Base-by-base conservation (phyloP, 768 basidiomycete species). In the Lactarius tabidus region DNA sequence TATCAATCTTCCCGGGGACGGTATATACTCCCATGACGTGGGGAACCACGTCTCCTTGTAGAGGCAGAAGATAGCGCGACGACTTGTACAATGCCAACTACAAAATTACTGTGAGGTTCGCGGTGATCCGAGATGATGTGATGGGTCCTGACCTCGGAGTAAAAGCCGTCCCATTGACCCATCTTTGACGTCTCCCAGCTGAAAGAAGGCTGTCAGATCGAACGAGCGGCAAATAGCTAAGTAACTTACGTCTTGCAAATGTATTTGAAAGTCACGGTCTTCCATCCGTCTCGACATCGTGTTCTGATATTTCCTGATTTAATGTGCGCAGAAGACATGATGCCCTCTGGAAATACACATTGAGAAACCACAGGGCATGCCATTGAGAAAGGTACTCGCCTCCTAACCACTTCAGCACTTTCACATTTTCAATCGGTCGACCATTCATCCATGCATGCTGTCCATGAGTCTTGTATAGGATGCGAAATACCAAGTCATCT, bases 31-130 rank as follows among this genome's bases (percentile, higher is more conserved):
- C 81, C 57, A 88, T 84, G 62, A 88, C 72, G 43, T 75, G 71
- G 0, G 86, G 84, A 5, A 87, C 79, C 2, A 83, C 75, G 18
- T 73, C 72, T 23, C 85, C 86, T 70, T 86, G 85, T 0, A 86
- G 76, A 1, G 79, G 70, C 43, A 75, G 76, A 54, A 87, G 80
- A 65, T 83, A 80, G 23, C 70, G 73, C 53, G 75, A 72, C 5
- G 76, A 76, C 41, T 81, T 81, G 75, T 83, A 84, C 1, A 87
- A 71, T 6, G 79, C 79, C 29, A 86, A 77, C 85, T 87, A 65
- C 7, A 41, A 15, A 26, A 41, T 51, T n/a, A 5, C 54, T 55
- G 59, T 31, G 20, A 23, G 63, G n/a, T 29, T 51, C 17, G 28
- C 43, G 31, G 26, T 69, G 33, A 20, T 59, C 38, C 31, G 12